Base-by-base conservation (phyloP, 2,329 filamentous ascomycete species). In the Talaromyces sp. region DNA sequence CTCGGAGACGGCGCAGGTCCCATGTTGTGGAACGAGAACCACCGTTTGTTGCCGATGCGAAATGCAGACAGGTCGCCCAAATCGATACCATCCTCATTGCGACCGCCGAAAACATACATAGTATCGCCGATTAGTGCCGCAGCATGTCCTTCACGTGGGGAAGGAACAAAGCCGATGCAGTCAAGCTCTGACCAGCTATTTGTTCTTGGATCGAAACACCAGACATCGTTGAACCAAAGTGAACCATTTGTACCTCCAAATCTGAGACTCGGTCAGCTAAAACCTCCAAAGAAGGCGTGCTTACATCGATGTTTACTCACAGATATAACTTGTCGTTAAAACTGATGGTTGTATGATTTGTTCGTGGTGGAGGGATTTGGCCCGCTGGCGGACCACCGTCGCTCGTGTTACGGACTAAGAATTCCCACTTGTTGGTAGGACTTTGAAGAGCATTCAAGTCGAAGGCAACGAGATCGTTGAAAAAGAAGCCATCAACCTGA, bases 1-100 rank as follows among this genome's bases (percentile, higher is more conserved):
- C 95, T 86, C 37, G 95, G 89, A 3, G 93, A 97, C 0, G 95
- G 95, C 1, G 93, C 96, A 3, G 93, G 93, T 0, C 95, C 95
- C 95, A 99, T 99, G 74, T 99, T 99, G 74, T 99, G 95, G 79
- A 99, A 99, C 41, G 95, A 99, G 77, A 98, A 99, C 95, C 95
- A 99, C 66, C 95, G 87, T 69, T 92, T 88, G 11, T 93, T 93
- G 0, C 90, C 87, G 71, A 91, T 91, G 59, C 88, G 84, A 77
- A 92, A 92, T 10, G 95, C 95, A 2, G 95, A 94, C 50, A 99
- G 83, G 77, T 99, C 95, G 39, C 94, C 95, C 3, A 99, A 82
- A 75, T 99, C 95, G 33, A 89, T 87, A 1, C 95, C 95, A 70
- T 98, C 93, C 74, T 97, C 92, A 0, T 93, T 97, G 66, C 95